Evolutionary conservation across 148 eudicot species (phyloP).

Genomic region (Gaultheria prostrata): DNA sequence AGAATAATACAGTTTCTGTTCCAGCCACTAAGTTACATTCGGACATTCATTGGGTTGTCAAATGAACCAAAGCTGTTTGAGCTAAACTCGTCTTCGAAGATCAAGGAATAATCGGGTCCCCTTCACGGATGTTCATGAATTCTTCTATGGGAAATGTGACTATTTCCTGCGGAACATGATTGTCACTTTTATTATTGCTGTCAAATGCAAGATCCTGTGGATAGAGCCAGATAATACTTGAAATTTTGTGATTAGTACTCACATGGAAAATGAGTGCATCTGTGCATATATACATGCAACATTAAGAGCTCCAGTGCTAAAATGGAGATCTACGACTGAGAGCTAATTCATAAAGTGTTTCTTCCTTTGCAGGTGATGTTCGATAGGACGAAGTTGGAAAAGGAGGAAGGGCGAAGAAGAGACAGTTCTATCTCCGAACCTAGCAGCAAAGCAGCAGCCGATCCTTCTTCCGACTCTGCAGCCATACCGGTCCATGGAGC

Average conservation of each 20-base stretch:
- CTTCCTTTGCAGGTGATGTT: conserved; percentile 54
- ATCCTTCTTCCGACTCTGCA: not conserved
- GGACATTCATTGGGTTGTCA: not conserved
- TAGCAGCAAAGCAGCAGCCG: not conserved
- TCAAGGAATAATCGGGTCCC: too few species aligned
- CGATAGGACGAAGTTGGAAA: conserved; percentile 65
- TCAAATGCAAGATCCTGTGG: not conserved
- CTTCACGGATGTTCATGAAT: not conserved
- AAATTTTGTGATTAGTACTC: too few species aligned
- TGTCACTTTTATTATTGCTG: not conserved
- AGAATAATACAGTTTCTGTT: too few species aligned
- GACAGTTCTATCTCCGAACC: not conserved
- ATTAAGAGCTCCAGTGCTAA: too few species aligned
- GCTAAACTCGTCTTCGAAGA: not conserved
- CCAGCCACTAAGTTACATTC: too few species aligned
- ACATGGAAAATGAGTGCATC: too few species aligned
- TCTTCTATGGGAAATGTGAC: not conserved
- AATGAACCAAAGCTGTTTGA: not conserved
- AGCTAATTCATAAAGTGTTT: not conserved
- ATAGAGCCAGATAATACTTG: too few species aligned
- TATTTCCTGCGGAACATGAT: not conserved
- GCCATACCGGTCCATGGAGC: not conserved
- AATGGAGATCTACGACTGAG: too few species aligned
- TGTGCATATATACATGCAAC: too few species aligned
- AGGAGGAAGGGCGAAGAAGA: conserved; percentile 55